Conservation (phyloP, 371 early-diverging fungal genomes). For the Zopfochytrium polystomum region DNA sequence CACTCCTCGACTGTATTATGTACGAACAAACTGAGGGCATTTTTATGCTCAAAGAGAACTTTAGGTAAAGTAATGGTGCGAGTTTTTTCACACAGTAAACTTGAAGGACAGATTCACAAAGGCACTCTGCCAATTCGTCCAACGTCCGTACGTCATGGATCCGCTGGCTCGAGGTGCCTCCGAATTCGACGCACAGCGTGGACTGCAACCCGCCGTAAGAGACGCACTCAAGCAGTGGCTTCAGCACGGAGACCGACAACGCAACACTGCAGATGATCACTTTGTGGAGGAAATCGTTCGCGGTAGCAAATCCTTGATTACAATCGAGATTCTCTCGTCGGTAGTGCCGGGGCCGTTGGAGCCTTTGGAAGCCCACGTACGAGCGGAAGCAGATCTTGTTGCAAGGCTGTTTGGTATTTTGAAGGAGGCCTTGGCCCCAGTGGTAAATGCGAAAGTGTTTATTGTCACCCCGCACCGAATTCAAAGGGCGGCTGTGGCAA, state of each 20-base stretch:
- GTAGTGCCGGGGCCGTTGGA: too few species aligned
- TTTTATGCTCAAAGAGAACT: slow-evolving; percentile 26
- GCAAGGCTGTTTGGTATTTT: slow-evolving; percentile 6
- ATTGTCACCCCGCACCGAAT: slow-evolving; percentile 29
- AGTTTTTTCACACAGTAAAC: too few species aligned
- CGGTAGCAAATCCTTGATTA: background rate
- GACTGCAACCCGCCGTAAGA: background rate
- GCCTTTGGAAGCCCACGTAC: slow-evolving; percentile 15
- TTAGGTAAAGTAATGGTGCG: too few species aligned
- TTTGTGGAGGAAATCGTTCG: too few species aligned
- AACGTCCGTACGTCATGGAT: slow-evolving; percentile 7
- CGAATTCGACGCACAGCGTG: slow-evolving; percentile 1
- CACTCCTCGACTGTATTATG: slow-evolving; percentile 27
- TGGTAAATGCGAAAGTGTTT: slow-evolving; percentile 9
- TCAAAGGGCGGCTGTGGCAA: slow-evolving; percentile 10
- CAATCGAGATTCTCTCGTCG: background rate
- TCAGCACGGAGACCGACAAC: too few species aligned
- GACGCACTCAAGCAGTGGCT: background rate
- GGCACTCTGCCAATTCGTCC: slow-evolving; percentile 19
- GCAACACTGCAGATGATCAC: too few species aligned
- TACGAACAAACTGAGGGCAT: background rate
- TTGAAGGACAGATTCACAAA: slow-evolving; percentile 27
- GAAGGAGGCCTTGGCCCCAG: background rate
- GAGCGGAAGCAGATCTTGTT: slow-evolving; percentile 15
- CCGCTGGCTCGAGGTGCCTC: too few species aligned